Percentiles rank a stretch among this genome's conserved stretches.
Evolutionary conservation across 106 monocot genomes (phyloP).

Genomic region (Platanthera guangdongensis): DNA sequence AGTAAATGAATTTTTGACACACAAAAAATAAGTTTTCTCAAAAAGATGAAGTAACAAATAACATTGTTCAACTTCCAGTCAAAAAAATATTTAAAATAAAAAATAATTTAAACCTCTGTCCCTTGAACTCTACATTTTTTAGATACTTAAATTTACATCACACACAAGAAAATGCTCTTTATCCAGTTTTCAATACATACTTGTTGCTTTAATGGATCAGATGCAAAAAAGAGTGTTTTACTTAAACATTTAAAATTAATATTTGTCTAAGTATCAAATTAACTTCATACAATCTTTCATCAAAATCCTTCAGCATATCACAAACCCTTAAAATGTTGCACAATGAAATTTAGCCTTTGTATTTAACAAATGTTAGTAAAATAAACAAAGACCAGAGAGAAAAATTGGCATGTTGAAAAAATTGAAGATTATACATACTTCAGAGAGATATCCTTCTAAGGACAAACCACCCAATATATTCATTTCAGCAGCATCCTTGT

Average conservation of each 20-base stretch:
- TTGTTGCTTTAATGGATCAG: too few species aligned
- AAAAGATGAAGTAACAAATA: background rate
- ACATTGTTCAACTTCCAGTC: background rate
- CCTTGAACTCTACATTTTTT: background rate
- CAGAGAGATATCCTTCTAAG: slow-evolving; percentile 85
- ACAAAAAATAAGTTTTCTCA: background rate
- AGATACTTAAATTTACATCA: background rate
- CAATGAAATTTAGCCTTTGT: background rate
- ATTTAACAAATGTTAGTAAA: background rate
- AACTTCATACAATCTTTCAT: background rate
- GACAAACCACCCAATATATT: slow-evolving; percentile 90
- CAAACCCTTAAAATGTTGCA: background rate
- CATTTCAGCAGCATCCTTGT: slow-evolving; percentile 88
- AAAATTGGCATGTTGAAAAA: background rate
- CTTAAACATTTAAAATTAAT: too few species aligned
- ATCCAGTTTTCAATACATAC: too few species aligned
- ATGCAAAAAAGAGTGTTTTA: too few species aligned
- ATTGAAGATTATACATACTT: slow-evolving; percentile 32
- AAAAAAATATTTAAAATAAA: background rate
- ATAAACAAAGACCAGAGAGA: background rate
- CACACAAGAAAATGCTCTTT: too few species aligned
- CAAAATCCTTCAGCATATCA: background rate
- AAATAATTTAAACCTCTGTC: background rate
- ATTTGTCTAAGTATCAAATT: background rate
- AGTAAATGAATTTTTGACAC: background rate